Evolutionary conservation across 2,329 filamentous ascomycete species (phyloP).

Genomic region (Colletotrichum gigasporum): DNA sequence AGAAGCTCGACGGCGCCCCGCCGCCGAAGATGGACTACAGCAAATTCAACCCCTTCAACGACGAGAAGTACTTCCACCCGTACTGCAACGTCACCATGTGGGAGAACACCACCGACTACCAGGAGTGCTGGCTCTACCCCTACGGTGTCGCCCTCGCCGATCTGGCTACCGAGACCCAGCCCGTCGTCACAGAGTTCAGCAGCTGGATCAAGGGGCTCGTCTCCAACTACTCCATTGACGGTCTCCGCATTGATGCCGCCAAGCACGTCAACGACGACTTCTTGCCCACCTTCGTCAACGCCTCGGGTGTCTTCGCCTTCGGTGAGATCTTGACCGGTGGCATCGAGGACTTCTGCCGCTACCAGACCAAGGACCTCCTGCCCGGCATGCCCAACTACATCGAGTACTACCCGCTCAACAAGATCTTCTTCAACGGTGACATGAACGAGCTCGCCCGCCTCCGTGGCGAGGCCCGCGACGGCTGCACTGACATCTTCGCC

Average conservation of each 20-base stretch:
- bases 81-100: slow-evolving; percentile 67
- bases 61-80: slow-evolving; percentile 66
- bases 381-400: slow-evolving; percentile 71
- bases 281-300: slow-evolving; percentile 62
- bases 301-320: slow-evolving; percentile 67
- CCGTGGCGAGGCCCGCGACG: slow-evolving; percentile 23
- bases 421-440: slow-evolving; percentile 24
- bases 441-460: slow-evolving; percentile 42
- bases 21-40: slow-evolving; percentile 53
- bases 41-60: slow-evolving; percentile 51
- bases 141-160: slow-evolving; percentile 69
- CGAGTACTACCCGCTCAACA: slow-evolving; percentile 47
- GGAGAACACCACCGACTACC: slow-evolving; percentile 56
- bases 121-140: slow-evolving; percentile 68
- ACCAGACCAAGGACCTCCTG: slow-evolving; percentile 64
- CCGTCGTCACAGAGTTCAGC: slow-evolving; percentile 60
- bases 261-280: slow-evolving; percentile 71
- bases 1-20: slow-evolving; percentile 48
- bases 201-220: slow-evolving; percentile 68
- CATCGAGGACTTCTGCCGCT: slow-evolving; percentile 59
- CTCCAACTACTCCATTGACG: slow-evolving; percentile 69
- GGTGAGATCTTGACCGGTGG: slow-evolving; percentile 69
- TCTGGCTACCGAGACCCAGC: slow-evolving; percentile 61
- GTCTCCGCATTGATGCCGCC: slow-evolving; percentile 69
- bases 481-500: slow-evolving; percentile 38